Evolutionary conservation across 768 basidiomycete genomes (phyloP).

Genomic region (Cytidiella melzeri): DNA sequence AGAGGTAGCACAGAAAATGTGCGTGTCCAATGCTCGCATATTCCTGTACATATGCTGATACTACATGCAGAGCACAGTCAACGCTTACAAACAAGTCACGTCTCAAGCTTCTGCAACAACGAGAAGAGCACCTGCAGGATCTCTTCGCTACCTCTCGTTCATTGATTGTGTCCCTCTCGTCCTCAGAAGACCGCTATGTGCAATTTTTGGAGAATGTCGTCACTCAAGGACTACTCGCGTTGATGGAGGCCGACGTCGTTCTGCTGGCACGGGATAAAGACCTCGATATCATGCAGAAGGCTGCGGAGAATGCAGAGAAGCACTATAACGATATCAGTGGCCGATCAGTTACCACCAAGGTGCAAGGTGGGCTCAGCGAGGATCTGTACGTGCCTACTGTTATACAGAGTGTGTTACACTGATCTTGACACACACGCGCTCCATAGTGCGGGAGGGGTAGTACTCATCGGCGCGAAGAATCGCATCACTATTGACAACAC

Average conservation of each 20-base stretch:
- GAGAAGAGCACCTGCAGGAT: constrained; percentile 89
- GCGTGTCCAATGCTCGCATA: constrained; percentile 19
- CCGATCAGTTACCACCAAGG: constrained; percentile 46
- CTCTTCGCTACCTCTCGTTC: constrained; percentile 73
- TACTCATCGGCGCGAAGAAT: constrained; percentile 60
- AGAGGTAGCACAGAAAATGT: constrained; percentile 97
- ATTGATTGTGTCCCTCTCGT: constrained; percentile 53
- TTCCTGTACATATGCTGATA: not conserved
- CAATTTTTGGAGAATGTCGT: constrained; percentile 82
- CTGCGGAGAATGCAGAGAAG: constrained; percentile 55
- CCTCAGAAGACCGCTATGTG: constrained; percentile 63
- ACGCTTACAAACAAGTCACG: constrained; percentile 96
- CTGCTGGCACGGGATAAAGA: constrained; percentile 69
- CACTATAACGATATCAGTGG: constrained; percentile 79
- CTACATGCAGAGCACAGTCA: constrained; percentile 69
- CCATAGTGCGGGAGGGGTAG: constrained; percentile 77
- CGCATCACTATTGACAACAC: constrained; percentile 94
- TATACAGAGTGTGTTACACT: not conserved
- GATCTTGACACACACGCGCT: too few species aligned
- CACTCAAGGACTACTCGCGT: constrained; percentile 76
- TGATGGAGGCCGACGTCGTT: constrained; percentile 70
- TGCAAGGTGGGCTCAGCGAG: constrained; percentile 57
- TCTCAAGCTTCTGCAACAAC: constrained; percentile 79
- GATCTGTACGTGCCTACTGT: constrained; percentile 48
- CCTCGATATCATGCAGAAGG: constrained; percentile 49